A percentile compares a stretch with the other conserved stretches of the same genome.
These are phyloP conservation scores for Alternaria sp. DNA, from an alignment of 2,329 filamentous ascomycete genomes.

Conservation along the genomic window DNA sequence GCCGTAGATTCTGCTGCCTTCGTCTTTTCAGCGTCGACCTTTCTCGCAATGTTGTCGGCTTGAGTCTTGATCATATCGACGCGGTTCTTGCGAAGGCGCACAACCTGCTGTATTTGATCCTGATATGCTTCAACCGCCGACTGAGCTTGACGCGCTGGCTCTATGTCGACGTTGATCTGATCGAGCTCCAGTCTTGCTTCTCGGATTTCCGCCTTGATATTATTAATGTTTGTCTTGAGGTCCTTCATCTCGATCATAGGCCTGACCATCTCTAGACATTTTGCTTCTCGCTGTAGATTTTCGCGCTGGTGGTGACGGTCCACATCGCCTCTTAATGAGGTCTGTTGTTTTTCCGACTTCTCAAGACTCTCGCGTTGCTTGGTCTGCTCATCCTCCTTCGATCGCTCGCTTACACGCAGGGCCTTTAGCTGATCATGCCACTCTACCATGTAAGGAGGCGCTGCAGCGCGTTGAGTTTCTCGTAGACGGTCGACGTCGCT, in stretches of 20 bases:
- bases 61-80: constrained; percentile 64
- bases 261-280: constrained; percentile 70
- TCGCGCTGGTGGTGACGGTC: constrained; percentile 81
- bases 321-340: constrained; percentile 79
- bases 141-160: constrained; percentile 74
- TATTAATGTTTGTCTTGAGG: constrained; percentile 57
- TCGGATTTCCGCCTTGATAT: constrained; percentile 65
- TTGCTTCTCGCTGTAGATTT: constrained; percentile 68
- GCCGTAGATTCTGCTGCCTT: constrained; percentile 56
- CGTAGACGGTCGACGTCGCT: constrained; percentile 81
- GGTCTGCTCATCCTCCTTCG: constrained; percentile 65
- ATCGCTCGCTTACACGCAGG: constrained; percentile 74
- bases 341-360: constrained; percentile 76
- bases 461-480: constrained; percentile 88
- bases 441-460: constrained; percentile 78
- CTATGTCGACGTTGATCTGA: constrained; percentile 66
- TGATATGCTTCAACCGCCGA: constrained; percentile 75
- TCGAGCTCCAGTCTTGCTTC: constrained; percentile 65
- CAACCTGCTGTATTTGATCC: constrained; percentile 63
- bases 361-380: constrained; percentile 69
- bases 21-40: constrained; percentile 46
- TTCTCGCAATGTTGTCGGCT: constrained; percentile 55
- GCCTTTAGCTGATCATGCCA: constrained; percentile 80
- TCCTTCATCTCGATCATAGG: constrained; percentile 72
- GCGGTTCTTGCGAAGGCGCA: constrained; percentile 63